Evolutionary conservation across 2,329 filamentous ascomycete genomes (phyloP), one percentile per base, ranked within the genome.

Genomic region (Neopestalotiopsis rosae): DNA sequence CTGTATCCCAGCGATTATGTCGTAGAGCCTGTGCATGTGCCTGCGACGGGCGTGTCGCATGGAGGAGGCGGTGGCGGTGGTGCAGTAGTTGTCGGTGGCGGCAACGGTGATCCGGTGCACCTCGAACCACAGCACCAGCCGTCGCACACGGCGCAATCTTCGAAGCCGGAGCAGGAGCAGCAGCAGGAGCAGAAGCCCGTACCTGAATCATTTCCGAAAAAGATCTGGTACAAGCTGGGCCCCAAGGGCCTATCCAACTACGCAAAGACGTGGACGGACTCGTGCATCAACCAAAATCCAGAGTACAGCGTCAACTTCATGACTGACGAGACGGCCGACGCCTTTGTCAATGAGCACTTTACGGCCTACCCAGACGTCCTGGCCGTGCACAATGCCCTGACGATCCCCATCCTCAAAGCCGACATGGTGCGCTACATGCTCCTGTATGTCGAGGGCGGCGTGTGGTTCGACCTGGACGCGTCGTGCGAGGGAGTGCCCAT

Each of bases 301-400:
- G 67, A 42, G 4, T 78, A 76, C 63, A n/a, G 70, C 57, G 67
- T 69, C 28, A 71, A 76, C 65, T 76, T 76, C 63, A 65, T 79
- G 45, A 77, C 74, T 3, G 77, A 80, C 45, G 65, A 45, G 2
- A 71, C 72, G 1, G 73, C 64, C 28, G 72, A 75, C 42, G 91
- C 91, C 72, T 85, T 81, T 65, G 86, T 88, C 72, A 91, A 92
- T 69, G 88, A 91, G 74, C 91, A 89, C 0, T 83, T 84, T 6
- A 89, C 89, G 28, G 12, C 30, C 30, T 68, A 68, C 9, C 74
- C 76, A 9, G 73, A 74, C 13, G 68, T 77, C 42, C 73, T 76
- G 9, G 69, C 73, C 4, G 65, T 67, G 1, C 77, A 76, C 61
- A 71, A 72, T 40, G 67, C 63, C 24, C 72, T 77, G 5, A 72